Base-by-base conservation (phyloP, 352 stramenopile species). In the Pythium myriotylum region DNA sequence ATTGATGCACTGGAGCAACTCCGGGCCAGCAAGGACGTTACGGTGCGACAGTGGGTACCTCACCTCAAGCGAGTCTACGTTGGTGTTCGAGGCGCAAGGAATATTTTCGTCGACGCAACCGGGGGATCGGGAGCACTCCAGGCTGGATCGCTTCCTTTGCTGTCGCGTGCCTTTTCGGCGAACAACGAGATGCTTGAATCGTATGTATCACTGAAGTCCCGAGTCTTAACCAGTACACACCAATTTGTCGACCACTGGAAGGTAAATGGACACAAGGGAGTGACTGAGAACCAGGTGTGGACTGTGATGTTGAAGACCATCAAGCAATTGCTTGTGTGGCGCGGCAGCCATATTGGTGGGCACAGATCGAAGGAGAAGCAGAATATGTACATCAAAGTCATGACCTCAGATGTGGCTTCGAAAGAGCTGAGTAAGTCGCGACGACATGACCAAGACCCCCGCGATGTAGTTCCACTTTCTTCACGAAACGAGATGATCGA, bases 401-500 rank as follows among this genome's bases (percentile, higher is more conserved):
- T 75, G 35, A 76, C 64, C 2, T 24, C 73, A 20, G 80, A 93
- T 56, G 57, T 83, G 19, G 73, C 77, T 23, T 91, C 82, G 8
- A 66, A 76, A 10, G 67, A 68, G 2, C 61, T 88, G 29, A 68
- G 67, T 3, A 76, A 74, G 56, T 55, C 42, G 24, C 65, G 42
- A 20, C 67, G 65, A 23, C 62, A 67, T 43, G 54, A 67, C 19
- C 23, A 59, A 27, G 20, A 49, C 14, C 50, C 45, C 35, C 35
- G 50, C 7, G 63, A 82, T 13, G 58, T 72, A 29, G 70, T 72
- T 1, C 55, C 64, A 19, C 63, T 88, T 3, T 67, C 76, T 5
- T 89, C 79, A 27, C 76, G 81, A 43, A 89, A 91, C 22, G 79
- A 91, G 23, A 72, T 88, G 70, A 73, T 84, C n/a, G 79, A 91